phyloP scores from a whole-genome alignment of 1,284 basidiomycete genomes.

The Apiotrichum domesticum region DNA sequence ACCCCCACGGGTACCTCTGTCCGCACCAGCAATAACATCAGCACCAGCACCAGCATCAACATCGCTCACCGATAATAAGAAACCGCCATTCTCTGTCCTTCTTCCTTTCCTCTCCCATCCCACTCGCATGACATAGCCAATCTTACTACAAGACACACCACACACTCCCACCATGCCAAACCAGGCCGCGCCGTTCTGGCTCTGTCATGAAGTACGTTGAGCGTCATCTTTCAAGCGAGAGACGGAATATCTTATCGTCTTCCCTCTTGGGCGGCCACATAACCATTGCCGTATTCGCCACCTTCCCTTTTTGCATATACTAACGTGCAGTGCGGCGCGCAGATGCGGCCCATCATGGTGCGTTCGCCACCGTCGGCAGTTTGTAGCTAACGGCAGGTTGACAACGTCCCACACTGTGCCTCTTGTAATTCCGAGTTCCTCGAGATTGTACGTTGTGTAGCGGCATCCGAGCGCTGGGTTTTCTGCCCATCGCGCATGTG shows the following conservation, averaged over 20 bases:
- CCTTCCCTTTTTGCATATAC: background rate
- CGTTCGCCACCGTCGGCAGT: background rate
- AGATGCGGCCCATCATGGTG: conserved; percentile 38
- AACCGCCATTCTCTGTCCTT: too few relatives aligned
- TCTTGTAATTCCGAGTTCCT: conserved; percentile 42
- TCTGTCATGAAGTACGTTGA: conserved; percentile 37
- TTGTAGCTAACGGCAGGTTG: conserved; percentile 16
- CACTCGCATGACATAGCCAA: too few relatives aligned
- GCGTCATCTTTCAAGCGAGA: background rate
- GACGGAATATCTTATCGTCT: too few relatives aligned
- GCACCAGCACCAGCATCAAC: too few relatives aligned
- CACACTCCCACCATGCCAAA: conserved; percentile 15
- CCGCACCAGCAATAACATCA: too few relatives aligned
- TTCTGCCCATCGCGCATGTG: too few relatives aligned
- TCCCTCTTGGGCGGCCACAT: background rate
- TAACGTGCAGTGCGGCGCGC: conserved; percentile 34
- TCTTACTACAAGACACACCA: too few relatives aligned
- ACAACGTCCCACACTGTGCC: conserved; percentile 34
- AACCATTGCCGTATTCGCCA: background rate
- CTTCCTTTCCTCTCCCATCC: too few relatives aligned
- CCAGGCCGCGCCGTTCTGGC: conserved; percentile 33
- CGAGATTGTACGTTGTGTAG: conserved; percentile 31
- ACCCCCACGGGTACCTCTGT: too few relatives aligned
- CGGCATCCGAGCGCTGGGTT: background rate
- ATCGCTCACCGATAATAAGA: too few relatives aligned